These are phyloP conservation scores for Tylopilus rubrobrunneus DNA, from an alignment of 768 basidiomycete genomes.

Conservation along the genomic window DNA sequence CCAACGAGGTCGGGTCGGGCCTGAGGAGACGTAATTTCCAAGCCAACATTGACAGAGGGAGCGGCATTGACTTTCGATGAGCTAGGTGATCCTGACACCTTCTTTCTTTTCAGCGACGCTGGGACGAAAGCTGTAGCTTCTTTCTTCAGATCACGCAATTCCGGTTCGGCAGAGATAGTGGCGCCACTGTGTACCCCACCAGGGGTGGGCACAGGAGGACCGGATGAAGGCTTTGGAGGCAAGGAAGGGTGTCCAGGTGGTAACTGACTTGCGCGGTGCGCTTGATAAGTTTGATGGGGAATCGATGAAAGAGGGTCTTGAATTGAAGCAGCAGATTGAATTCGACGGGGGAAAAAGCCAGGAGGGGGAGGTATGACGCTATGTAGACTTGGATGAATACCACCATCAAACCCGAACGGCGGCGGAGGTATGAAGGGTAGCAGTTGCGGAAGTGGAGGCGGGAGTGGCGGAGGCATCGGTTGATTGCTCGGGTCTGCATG, in stretches of 20 bases:
- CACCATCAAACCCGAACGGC: conserved; percentile 10
- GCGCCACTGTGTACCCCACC: conserved; percentile 44
- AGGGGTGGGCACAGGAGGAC: conserved; percentile 34
- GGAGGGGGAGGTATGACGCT: conserved; percentile 35
- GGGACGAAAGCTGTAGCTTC: conserved; percentile 94
- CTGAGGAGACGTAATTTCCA: conserved; percentile 26
- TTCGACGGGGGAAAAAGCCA: conserved; percentile 60
- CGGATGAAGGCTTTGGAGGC: conserved; percentile 37
- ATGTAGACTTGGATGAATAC: conserved; percentile 6
- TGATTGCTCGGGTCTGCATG: conserved; percentile 9
- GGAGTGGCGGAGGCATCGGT: conserved; percentile 15
- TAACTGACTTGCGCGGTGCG: conserved; percentile 49
- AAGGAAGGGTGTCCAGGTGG: conserved; percentile 40
- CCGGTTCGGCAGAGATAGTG: conserved; percentile 78
- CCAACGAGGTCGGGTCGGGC: conserved; percentile 65
- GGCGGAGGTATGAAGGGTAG: conserved; percentile 19
- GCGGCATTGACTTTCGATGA: conserved; percentile 59
- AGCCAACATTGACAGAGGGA: conserved; percentile 43
- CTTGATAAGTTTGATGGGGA: conserved; percentile 78
- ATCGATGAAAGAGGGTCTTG: conserved; percentile 77
- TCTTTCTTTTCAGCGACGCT: conserved; percentile 73
- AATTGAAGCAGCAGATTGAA: conserved; percentile 47
- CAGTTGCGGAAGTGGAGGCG: conserved; percentile 19
- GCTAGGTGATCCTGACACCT: conserved; percentile 32
- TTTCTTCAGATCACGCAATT: conserved; percentile 90